Evolutionary conservation across 768 basidiomycete species (phyloP).

Genomic region (Pleurotus tuber-regium): DNA sequence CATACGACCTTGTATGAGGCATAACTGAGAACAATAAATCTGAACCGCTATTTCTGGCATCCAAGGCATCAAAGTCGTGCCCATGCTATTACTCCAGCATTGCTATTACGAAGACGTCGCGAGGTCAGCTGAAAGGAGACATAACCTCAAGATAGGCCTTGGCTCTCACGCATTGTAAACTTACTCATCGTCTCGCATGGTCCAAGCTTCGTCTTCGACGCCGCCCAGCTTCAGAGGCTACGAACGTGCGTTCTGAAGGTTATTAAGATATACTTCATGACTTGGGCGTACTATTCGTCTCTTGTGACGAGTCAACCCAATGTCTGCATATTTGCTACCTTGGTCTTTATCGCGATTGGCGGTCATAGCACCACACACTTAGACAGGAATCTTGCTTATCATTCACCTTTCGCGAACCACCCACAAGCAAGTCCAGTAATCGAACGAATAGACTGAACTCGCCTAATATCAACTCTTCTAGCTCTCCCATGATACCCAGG

Average conservation of each 20-base stretch:
- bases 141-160: background rate
- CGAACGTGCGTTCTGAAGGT: background rate
- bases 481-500: constrained; percentile 36
- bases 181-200: background rate
- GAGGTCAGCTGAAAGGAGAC: background rate
- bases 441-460: background rate
- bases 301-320: background rate
- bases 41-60: no score
- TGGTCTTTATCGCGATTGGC: constrained; percentile 12
- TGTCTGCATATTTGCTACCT: background rate
- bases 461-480: constrained; percentile 15
- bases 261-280: background rate
- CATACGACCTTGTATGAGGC: no score
- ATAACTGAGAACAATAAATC: no score
- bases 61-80: no score
- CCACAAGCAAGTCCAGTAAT: constrained; percentile 24
- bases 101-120: no score
- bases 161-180: background rate
- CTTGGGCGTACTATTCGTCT: background rate
- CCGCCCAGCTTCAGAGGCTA: background rate
- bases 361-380: constrained; percentile 22
- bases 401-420: constrained; percentile 34
- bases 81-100: no score
- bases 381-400: constrained; percentile 39
- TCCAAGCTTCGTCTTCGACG: background rate